Percentiles rank a stretch among this genome's conserved stretches.
Conservation (phyloP, 805 yeast species). For the Saturnispora serradocipensis region DNA sequence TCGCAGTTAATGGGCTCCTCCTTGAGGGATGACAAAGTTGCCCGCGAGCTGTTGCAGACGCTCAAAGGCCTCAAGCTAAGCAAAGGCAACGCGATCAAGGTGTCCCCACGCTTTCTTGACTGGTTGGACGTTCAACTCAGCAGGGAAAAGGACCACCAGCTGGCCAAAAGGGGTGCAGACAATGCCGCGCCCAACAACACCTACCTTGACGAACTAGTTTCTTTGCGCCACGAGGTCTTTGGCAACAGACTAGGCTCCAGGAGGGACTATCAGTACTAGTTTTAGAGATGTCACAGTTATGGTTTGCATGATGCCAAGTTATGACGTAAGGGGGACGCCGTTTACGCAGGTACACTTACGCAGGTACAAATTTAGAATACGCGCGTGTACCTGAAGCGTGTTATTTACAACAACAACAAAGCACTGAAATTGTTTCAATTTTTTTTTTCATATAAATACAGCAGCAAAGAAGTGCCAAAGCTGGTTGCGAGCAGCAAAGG, state of each 20-base stretch:
- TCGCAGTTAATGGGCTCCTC: constrained; percentile 22
- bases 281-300: too few relatives aligned
- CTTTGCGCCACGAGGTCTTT: constrained; percentile 53
- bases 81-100: constrained; percentile 26
- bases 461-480: neutral
- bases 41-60: constrained; percentile 34
- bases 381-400: neutral
- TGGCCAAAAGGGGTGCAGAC: constrained; percentile 14
- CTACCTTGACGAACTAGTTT: constrained; percentile 23
- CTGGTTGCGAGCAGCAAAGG: neutral
- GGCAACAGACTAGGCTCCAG: constrained; percentile 71
- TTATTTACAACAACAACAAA: neutral
- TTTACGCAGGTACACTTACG: neutral
- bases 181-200: neutral
- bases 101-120: constrained; percentile 38
- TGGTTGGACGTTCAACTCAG: constrained; percentile 41
- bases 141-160: constrained; percentile 17
- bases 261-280: constrained; percentile 34
- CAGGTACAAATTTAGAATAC: constrained; percentile 1
- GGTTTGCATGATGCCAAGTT: neutral
- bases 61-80: constrained; percentile 27
- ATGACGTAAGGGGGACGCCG: neutral
- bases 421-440: neutral
- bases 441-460: neutral
- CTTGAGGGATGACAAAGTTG: constrained; percentile 29